phyloP scores from a whole-genome alignment of 768 basidiomycete genomes.

The Psilocybe tampanensis region DNA sequence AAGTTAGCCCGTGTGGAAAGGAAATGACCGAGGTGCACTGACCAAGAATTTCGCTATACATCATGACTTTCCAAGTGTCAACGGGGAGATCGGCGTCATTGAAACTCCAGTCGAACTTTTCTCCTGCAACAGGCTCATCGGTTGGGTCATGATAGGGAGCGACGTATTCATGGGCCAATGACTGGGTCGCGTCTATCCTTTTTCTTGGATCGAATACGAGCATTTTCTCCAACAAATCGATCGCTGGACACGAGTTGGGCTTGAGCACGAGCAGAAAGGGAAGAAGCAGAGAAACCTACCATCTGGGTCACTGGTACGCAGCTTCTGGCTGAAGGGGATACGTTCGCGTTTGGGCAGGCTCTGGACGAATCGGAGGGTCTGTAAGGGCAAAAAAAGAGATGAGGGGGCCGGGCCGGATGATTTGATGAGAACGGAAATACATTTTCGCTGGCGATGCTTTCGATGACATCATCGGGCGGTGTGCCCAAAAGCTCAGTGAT shows the following conservation, averaged over 20 bases:
- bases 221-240: constrained; percentile 98
- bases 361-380: constrained; percentile 99
- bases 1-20: background rate
- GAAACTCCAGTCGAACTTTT: constrained; percentile 99
- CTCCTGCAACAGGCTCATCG: constrained; percentile 91
- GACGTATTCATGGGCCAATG: constrained; percentile 92
- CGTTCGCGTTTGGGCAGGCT: constrained; percentile 95
- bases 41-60: constrained; percentile 99
- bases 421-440: constrained; percentile 46
- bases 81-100: constrained; percentile 99
- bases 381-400: constrained; percentile 5
- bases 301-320: constrained; percentile 84
- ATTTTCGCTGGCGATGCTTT: constrained; percentile 98
- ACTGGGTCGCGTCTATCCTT: constrained; percentile 91
- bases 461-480: constrained; percentile 99
- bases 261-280: background rate
- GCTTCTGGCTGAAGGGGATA: constrained; percentile 93
- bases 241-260: constrained; percentile 48
- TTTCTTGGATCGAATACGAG: constrained; percentile 98
- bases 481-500: constrained; percentile 98
- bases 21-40: constrained; percentile 24
- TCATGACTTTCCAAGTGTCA: constrained; percentile 99
- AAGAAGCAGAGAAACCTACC: constrained; percentile 48
- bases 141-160: constrained; percentile 98
- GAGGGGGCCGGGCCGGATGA: constrained; percentile 8